These are phyloP conservation scores for Fraxinus ornus DNA, from an alignment of 305 asterid species.

Conservation along the genomic window DNA sequence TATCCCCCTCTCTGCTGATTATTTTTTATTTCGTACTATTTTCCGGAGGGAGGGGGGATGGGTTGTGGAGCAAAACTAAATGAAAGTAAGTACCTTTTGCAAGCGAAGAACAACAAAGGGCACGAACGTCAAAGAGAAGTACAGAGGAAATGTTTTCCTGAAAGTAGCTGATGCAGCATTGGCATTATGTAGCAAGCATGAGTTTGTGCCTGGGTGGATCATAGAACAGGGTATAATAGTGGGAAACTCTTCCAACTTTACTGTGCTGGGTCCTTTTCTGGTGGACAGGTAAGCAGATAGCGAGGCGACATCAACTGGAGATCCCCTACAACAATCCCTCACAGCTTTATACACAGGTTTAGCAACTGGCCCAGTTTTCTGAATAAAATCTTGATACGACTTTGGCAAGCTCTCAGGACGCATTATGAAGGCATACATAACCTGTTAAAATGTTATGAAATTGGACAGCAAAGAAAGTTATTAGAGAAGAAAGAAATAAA, in stretches of 20 bases:
- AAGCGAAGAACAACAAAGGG: slow-evolving; percentile 90
- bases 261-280: slow-evolving; percentile 37
- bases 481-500: neutral
- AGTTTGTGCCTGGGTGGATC: slow-evolving; percentile 76
- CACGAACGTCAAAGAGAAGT: slow-evolving; percentile 94
- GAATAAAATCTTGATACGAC: slow-evolving; percentile 93
- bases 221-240: slow-evolving; percentile 80
- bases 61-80: neutral
- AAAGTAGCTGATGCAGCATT: slow-evolving; percentile 78
- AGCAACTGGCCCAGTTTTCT: slow-evolving; percentile 98
- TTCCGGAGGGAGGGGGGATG: neutral
- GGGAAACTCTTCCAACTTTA: slow-evolving; percentile 75
- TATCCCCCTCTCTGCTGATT: neutral
- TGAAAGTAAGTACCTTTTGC: slow-evolving; percentile 66
- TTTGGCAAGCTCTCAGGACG: slow-evolving; percentile 98
- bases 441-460: slow-evolving; percentile 41
- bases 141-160: slow-evolving; percentile 93
- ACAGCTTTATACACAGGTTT: slow-evolving; percentile 95
- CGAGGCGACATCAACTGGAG: slow-evolving; percentile 68
- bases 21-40: neutral
- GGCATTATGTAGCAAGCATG: slow-evolving; percentile 80
- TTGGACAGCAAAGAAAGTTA: neutral
- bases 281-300: slow-evolving; percentile 62
- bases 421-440: slow-evolving; percentile 97
- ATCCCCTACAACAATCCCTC: slow-evolving; percentile 94